These are phyloP conservation scores for Candida sakaeoensis DNA, from an alignment of 805 yeast genomes.

Conservation along the genomic window DNA sequence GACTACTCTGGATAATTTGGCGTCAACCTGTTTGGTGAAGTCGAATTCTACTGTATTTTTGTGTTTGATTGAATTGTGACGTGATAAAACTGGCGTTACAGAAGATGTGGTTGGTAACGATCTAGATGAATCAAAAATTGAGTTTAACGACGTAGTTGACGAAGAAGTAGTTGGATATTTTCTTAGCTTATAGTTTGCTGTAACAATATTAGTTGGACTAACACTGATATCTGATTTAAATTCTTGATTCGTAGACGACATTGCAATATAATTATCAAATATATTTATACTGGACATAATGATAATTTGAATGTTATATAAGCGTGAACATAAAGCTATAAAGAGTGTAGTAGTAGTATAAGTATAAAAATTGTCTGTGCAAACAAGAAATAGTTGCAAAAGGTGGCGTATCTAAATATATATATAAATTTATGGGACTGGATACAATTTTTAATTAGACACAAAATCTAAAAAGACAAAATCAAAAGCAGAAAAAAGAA, in stretches of 20 bases:
- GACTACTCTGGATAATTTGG: constrained; percentile 1
- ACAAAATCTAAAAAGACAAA: background rate
- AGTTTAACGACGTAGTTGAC: constrained; percentile 23
- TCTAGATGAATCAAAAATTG: constrained; percentile 21
- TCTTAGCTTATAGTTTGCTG: background rate
- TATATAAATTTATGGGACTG: too few relatives aligned
- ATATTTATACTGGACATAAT: background rate
- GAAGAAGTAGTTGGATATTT: background rate
- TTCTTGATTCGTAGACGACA: background rate
- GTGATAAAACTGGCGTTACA: constrained; percentile 11
- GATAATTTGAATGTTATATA: too few relatives aligned
- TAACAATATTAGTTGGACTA: background rate
- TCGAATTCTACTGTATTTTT: constrained; percentile 4
- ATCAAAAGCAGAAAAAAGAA: too few relatives aligned
- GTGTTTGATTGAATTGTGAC: constrained; percentile 5
- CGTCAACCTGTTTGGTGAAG: constrained; percentile 3
- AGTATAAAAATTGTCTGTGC: background rate
- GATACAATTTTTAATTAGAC: background rate
- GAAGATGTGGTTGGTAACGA: constrained; percentile 9
- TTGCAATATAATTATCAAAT: background rate
- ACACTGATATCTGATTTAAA: background rate
- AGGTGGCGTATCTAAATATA: background rate
- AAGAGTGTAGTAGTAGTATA: too few relatives aligned
- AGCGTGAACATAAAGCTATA: too few relatives aligned
- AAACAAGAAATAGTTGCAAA: background rate